Percentiles rank a stretch among this genome's conserved stretches.
Evolutionary conservation across 257 asterid genomes (phyloP).

Genomic region (Nicotiana attenuata): DNA sequence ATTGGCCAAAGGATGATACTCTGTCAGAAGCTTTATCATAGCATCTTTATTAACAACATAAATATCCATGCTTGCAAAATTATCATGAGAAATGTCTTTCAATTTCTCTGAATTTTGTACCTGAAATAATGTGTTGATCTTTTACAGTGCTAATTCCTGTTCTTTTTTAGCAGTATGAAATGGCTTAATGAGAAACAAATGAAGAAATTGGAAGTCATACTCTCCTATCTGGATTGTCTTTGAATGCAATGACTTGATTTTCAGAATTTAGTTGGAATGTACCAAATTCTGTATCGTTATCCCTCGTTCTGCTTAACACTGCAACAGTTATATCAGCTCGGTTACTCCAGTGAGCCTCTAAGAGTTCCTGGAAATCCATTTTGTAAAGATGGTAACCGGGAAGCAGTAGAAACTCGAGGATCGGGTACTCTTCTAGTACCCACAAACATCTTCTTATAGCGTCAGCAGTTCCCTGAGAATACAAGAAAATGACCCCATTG

Average conservation of each 20-base stretch:
- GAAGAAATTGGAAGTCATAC: background rate
- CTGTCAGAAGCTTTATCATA: slow-evolving; percentile 62
- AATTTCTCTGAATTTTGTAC: slow-evolving; percentile 10
- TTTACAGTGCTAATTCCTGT: background rate
- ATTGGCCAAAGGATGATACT: slow-evolving; percentile 54
- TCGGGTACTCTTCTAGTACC: slow-evolving; percentile 65
- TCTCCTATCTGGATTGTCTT: slow-evolving; percentile 23
- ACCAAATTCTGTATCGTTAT: slow-evolving; percentile 47
- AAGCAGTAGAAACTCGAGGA: slow-evolving; percentile 57
- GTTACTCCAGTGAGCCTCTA: slow-evolving; percentile 42
- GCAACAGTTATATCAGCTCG: slow-evolving; percentile 56
- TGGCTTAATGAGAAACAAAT: background rate
- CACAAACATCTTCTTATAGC: slow-evolving; percentile 77
- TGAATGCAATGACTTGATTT: slow-evolving; percentile 43
- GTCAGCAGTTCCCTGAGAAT: slow-evolving; percentile 76
- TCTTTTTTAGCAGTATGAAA: background rate
- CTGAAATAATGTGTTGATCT: slow-evolving; percentile 25
- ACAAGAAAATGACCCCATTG: background rate
- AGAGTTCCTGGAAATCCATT: slow-evolving; percentile 71
- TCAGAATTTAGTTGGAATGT: slow-evolving; percentile 35
- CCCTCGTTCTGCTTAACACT: slow-evolving; percentile 23
- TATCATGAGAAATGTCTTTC: background rate
- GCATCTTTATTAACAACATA: slow-evolving; percentile 60
- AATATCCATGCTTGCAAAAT: slow-evolving; percentile 69
- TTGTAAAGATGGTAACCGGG: slow-evolving; percentile 88